Evolutionary conservation across 2,329 filamentous ascomycete genomes (phyloP).

Genomic region (Hymenoscyphus infarciens): DNA sequence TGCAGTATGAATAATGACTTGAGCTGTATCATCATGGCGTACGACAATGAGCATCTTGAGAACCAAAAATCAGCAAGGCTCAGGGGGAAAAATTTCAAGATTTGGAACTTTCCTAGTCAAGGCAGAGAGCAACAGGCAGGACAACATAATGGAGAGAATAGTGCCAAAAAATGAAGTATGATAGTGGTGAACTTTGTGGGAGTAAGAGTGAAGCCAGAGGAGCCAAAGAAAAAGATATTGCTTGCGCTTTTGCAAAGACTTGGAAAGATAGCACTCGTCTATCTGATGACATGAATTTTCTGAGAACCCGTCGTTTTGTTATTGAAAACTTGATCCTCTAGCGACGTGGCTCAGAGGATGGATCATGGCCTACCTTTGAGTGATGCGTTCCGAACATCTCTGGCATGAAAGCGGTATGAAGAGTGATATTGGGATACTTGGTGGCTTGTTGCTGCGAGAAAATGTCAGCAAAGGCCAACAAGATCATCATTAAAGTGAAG

Average conservation of each 20-base stretch:
- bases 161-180: too few relatives aligned
- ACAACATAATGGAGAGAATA: too few relatives aligned
- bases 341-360: not conserved
- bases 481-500: not conserved
- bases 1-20: constrained; percentile 82
- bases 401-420: constrained; percentile 74
- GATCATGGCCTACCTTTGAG: constrained; percentile 32
- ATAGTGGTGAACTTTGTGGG: too few relatives aligned
- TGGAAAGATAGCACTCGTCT: not conserved
- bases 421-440: constrained; percentile 62
- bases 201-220: too few relatives aligned
- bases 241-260: not conserved
- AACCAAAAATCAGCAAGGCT: constrained; percentile 7
- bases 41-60: constrained; percentile 81
- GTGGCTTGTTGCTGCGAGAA: constrained; percentile 53
- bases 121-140: too few relatives aligned
- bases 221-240: too few relatives aligned
- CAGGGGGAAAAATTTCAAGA: not conserved
- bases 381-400: constrained; percentile 85
- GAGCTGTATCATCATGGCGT: constrained; percentile 69
- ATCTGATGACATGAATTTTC: not conserved
- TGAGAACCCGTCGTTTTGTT: not conserved
- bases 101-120: too few relatives aligned
- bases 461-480: not conserved
- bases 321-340: not conserved